phyloP scores from a whole-genome alignment of 2,329 filamentous ascomycete species.

The Metarhizium brunneum region DNA sequence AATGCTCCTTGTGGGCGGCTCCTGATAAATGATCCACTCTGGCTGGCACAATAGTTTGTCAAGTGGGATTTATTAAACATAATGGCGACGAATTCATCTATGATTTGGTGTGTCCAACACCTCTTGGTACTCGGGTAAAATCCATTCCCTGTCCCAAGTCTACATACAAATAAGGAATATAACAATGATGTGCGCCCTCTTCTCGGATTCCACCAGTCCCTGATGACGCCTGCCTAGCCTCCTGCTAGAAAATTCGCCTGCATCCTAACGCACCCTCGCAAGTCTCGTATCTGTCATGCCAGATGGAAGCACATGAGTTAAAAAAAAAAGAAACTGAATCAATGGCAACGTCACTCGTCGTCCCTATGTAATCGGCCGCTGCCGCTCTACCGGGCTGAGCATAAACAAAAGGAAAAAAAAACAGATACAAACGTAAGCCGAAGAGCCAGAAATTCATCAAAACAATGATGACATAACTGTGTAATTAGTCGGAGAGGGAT shows the following conservation, averaged over 20 bases:
- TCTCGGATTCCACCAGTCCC: background rate
- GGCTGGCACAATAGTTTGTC: background rate
- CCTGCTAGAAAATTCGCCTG: background rate
- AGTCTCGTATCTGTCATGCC: background rate
- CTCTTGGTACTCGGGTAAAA: background rate
- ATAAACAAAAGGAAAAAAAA: background rate
- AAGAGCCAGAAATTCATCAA: background rate
- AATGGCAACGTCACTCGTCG: background rate
- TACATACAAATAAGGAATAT: background rate
- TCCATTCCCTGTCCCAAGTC: background rate
- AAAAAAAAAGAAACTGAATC: background rate
- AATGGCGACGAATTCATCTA: background rate
- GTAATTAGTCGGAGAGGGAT: background rate
- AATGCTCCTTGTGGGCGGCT: background rate
- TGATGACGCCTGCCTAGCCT: background rate
- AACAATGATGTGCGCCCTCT: background rate
- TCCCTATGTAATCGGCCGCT: background rate
- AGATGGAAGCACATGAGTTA: conserved; percentile 9
- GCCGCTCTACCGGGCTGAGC: background rate
- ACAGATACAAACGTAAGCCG: background rate
- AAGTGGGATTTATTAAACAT: background rate
- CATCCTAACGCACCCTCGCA: background rate
- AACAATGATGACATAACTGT: background rate
- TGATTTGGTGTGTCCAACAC: background rate
- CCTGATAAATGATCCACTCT: background rate